Conservation (phyloP, 768 basidiomycete genomes). For the Auriscalpium vulgare region DNA sequence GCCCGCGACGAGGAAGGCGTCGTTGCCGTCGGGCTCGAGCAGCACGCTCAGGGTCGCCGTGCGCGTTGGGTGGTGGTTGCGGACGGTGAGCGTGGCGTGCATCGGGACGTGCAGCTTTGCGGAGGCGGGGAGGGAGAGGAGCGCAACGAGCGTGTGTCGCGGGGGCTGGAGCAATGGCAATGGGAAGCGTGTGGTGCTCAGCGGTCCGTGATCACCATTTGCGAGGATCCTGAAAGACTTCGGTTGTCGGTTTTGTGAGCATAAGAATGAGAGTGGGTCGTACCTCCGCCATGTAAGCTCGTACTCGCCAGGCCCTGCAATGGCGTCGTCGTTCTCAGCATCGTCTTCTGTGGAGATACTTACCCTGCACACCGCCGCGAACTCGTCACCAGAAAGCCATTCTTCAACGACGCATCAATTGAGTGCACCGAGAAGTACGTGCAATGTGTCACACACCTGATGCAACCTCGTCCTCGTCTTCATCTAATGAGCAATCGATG, state of each 20-base stretch:
- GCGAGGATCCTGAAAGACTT: slow-evolving; percentile 33
- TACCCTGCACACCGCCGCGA: slow-evolving; percentile 49
- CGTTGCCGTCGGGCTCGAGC: slow-evolving; percentile 59
- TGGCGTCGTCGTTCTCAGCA: slow-evolving; percentile 22
- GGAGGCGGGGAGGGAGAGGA: slow-evolving; percentile 52
- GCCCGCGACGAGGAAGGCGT: slow-evolving; percentile 80
- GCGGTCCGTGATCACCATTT: slow-evolving; percentile 35
- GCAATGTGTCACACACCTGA: slow-evolving; percentile 27
- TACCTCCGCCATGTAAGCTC: slow-evolving; percentile 61
- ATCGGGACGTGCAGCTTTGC: slow-evolving; percentile 59
- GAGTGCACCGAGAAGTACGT: not conserved
- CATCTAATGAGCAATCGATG: slow-evolving; percentile 44
- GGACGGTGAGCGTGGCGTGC: slow-evolving; percentile 46
- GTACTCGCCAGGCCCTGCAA: slow-evolving; percentile 51
- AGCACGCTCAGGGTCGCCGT: slow-evolving; percentile 66
- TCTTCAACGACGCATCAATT: slow-evolving; percentile 29
- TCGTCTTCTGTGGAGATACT: slow-evolving; percentile 37
- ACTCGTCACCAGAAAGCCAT: slow-evolving; percentile 57
- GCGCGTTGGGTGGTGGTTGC: slow-evolving; percentile 56
- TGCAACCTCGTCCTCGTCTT: slow-evolving; percentile 32
- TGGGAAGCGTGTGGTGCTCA: slow-evolving; percentile 40
- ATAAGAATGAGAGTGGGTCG: slow-evolving; percentile 4
- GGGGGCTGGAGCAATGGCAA: slow-evolving; percentile 62
- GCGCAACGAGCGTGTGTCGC: slow-evolving; percentile 53
- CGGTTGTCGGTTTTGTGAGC: slow-evolving; percentile 1